phyloP scores from a whole-genome alignment of 345 rosid species.

The Angophora floribunda region DNA sequence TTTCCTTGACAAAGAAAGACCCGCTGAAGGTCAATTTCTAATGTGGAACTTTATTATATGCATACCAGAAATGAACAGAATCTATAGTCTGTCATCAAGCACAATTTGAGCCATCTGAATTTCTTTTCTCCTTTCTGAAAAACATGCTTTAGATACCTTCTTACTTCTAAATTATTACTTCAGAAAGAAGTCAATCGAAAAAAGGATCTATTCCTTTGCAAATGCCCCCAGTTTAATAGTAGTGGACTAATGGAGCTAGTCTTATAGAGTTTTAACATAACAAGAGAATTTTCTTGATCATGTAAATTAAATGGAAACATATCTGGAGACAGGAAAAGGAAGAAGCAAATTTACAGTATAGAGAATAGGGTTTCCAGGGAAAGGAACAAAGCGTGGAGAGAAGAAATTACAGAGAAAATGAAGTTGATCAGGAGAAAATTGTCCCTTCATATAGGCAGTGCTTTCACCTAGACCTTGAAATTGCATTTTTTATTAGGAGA shows the following conservation, averaged over 20 bases:
- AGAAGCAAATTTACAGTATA: background rate
- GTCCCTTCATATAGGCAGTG: background rate
- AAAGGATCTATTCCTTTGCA: background rate
- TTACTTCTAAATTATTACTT: background rate
- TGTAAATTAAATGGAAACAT: background rate
- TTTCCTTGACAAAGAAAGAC: slow-evolving; percentile 75
- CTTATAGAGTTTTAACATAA: background rate
- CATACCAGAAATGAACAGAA: background rate
- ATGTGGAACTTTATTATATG: background rate
- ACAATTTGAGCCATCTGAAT: background rate
- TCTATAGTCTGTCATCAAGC: background rate
- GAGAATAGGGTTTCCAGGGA: background rate
- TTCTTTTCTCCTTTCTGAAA: background rate
- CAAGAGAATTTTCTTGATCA: background rate
- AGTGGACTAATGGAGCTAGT: background rate
- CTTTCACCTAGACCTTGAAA: background rate
- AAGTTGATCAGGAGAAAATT: background rate
- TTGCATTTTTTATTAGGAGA: background rate
- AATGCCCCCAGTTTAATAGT: background rate
- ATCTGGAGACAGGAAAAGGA: background rate
- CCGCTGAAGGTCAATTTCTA: slow-evolving; percentile 41
- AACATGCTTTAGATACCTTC: background rate
- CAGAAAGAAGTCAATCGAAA: background rate
- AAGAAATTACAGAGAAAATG: background rate
- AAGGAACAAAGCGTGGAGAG: background rate